Evolutionary conservation across 2,329 filamentous ascomycete genomes (phyloP).

Genomic region (Dactylellina cionopaga): DNA sequence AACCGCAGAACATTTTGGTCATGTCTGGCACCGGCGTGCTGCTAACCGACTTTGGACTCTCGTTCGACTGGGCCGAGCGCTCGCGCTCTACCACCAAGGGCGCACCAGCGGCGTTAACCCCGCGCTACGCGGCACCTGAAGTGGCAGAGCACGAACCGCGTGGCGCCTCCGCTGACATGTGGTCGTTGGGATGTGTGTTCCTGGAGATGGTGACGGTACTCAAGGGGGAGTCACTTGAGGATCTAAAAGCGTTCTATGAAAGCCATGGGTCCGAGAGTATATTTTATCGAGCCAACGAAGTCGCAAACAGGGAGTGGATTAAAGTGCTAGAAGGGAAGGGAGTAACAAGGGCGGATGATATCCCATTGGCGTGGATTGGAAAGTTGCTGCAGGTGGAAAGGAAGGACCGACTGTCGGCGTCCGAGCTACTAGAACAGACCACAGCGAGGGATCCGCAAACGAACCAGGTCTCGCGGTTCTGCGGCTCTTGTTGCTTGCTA

Average conservation of each 20-base stretch:
- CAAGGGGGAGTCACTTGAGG: constrained; percentile 8
- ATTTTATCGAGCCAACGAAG: constrained; percentile 5
- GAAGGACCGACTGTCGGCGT: constrained; percentile 6
- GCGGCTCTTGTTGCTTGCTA: constrained; percentile 7
- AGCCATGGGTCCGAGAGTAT: constrained; percentile 7
- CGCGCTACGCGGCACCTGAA: constrained; percentile 12
- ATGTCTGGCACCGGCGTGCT: constrained; percentile 52
- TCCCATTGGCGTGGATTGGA: constrained; percentile 5
- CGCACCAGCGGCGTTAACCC: constrained; percentile 7
- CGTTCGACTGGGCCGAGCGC: constrained; percentile 47
- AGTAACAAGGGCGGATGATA: constrained; percentile 5
- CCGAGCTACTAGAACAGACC: constrained; percentile 8
- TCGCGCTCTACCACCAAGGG: constrained; percentile 42
- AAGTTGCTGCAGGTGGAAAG: constrained; percentile 12
- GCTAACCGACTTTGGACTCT: constrained; percentile 58
- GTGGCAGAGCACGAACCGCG: constrained; percentile 23
- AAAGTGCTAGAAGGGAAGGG: background rate
- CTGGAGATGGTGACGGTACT: constrained; percentile 23
- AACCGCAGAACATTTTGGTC: constrained; percentile 58
- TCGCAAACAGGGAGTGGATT: constrained; percentile 3
- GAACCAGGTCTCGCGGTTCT: constrained; percentile 9
- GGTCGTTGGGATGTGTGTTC: constrained; percentile 8
- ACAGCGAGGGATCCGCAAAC: constrained; percentile 9
- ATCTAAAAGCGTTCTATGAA: constrained; percentile 11
- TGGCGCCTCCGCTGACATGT: constrained; percentile 8